phyloP scores from a whole-genome alignment of 2,329 filamentous ascomycete genomes.

The Xylaria sp. region DNA sequence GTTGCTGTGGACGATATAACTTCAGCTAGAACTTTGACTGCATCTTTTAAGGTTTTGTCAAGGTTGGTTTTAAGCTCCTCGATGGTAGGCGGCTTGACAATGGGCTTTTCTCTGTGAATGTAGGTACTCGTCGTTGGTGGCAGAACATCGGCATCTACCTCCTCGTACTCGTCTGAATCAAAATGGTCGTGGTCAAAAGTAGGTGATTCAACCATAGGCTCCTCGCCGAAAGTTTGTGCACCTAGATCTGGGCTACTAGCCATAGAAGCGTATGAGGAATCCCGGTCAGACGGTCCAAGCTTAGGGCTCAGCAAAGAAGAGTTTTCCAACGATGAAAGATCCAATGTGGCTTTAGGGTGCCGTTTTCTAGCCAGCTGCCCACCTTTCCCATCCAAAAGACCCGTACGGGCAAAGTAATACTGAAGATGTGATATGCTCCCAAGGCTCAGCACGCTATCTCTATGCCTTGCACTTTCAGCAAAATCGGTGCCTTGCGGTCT shows the following conservation, averaged over 20 bases:
- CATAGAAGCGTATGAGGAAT: conserved; percentile 70
- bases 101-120: conserved; percentile 81
- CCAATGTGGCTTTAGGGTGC: conserved; percentile 67
- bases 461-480: conserved; percentile 85
- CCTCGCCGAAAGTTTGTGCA: conserved; percentile 53
- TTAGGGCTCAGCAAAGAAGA: conserved; percentile 55
- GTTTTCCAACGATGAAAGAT: conserved; percentile 65
- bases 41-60: conserved; percentile 55
- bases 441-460: conserved; percentile 95
- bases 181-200: conserved; percentile 58
- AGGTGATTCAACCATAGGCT: conserved; percentile 60
- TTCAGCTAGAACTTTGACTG: conserved; percentile 72
- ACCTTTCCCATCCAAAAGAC: conserved; percentile 91
- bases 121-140: conserved; percentile 99
- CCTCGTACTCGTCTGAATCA: conserved; percentile 70
- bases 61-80: conserved; percentile 75
- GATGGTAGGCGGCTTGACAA: conserved; percentile 86
- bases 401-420: conserved; percentile 97
- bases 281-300: conserved; percentile 60
- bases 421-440: conserved; percentile 97
- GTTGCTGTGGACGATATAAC: conserved; percentile 54
- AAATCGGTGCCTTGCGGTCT: conserved; percentile 89
- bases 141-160: conserved; percentile 80
- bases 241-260: conserved; percentile 67
- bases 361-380: conserved; percentile 82